These are phyloP conservation scores for Cryomyces antarcticus DNA, from an alignment of 495 filamentous ascomycete genomes.

Conservation along the genomic window DNA sequence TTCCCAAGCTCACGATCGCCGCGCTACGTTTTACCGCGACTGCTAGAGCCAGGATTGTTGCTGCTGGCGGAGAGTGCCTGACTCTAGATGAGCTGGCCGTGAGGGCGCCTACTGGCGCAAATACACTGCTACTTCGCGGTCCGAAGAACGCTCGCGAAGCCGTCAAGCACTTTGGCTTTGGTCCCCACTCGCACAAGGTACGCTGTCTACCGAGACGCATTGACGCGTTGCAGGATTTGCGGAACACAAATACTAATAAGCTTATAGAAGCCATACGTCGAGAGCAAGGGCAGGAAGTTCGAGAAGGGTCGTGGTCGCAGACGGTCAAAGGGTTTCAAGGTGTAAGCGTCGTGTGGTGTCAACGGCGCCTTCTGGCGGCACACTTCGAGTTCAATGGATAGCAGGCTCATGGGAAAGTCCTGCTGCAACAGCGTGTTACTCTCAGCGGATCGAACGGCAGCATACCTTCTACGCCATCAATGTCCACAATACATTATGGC, in stretches of 20 bases:
- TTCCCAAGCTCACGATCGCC: constrained; percentile 82
- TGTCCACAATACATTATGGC: background rate
- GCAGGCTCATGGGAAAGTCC: background rate
- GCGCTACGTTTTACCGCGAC: constrained; percentile 91
- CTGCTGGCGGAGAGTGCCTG: constrained; percentile 81
- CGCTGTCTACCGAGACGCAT: constrained; percentile 10
- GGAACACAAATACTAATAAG: background rate
- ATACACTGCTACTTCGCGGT: constrained; percentile 85
- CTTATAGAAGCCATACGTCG: constrained; percentile 73
- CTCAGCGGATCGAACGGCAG: background rate
- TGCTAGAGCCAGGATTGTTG: constrained; percentile 76
- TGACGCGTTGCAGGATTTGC: background rate
- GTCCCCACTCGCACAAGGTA: constrained; percentile 93
- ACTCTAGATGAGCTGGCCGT: constrained; percentile 93
- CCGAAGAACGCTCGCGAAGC: constrained; percentile 95
- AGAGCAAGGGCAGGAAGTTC: constrained; percentile 98
- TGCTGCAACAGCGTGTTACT: background rate
- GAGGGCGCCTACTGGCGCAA: constrained; percentile 76
- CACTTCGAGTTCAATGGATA: background rate
- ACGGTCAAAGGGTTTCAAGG: constrained; percentile 95
- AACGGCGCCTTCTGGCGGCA: background rate
- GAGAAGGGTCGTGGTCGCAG: constrained; percentile 94
- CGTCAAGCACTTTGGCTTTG: constrained; percentile 96
- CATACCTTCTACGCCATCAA: background rate
- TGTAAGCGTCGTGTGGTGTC: constrained; percentile 30